Percentiles rank a stretch among this genome's conserved stretches.
Conservation (phyloP, 192 early-diverging fungal species). For the Coemansia sp. region DNA sequence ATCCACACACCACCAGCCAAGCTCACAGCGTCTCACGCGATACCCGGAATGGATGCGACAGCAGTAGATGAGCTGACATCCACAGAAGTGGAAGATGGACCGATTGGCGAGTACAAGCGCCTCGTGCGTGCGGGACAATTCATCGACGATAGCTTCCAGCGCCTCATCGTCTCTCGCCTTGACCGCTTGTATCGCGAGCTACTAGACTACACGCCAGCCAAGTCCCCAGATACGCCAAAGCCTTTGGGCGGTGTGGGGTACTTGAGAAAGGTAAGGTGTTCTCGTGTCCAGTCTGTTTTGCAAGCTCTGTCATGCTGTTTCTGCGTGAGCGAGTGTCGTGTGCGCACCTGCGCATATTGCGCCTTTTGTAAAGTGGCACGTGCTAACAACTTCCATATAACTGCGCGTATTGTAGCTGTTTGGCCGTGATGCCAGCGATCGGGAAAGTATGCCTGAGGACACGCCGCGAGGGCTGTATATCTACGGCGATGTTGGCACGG, state of each 20-base stretch:
- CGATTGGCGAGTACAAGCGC: constrained; percentile 32
- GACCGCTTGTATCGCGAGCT: constrained; percentile 67
- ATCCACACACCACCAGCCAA: not conserved
- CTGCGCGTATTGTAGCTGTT: constrained; percentile 25
- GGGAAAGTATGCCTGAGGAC: not conserved
- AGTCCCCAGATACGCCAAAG: not conserved
- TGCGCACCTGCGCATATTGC: constrained; percentile 1
- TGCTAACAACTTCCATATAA: not conserved
- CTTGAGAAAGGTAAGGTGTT: constrained; percentile 38
- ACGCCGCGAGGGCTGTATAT: constrained; percentile 46
- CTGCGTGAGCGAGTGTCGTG: not conserved
- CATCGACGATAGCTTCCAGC: constrained; percentile 68
- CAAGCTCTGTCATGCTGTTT: not conserved
- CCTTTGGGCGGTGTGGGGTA: not conserved
- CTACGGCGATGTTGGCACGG: constrained; percentile 80
- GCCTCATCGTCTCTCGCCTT: constrained; percentile 60
- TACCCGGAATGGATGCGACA: not conserved
- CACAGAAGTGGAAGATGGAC: constrained; percentile 1
- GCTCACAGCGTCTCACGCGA: not conserved
- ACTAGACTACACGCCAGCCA: constrained; percentile 56
- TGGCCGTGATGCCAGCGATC: not conserved
- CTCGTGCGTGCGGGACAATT: constrained; percentile 58
- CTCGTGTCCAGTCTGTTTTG: not conserved
- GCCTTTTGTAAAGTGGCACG: not conserved
- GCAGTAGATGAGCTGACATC: not conserved